Evolutionary conservation across 2,329 filamentous ascomycete species (phyloP), one percentile per base, ranked within the genome.

Genomic region (Beauveria medogensis): DNA sequence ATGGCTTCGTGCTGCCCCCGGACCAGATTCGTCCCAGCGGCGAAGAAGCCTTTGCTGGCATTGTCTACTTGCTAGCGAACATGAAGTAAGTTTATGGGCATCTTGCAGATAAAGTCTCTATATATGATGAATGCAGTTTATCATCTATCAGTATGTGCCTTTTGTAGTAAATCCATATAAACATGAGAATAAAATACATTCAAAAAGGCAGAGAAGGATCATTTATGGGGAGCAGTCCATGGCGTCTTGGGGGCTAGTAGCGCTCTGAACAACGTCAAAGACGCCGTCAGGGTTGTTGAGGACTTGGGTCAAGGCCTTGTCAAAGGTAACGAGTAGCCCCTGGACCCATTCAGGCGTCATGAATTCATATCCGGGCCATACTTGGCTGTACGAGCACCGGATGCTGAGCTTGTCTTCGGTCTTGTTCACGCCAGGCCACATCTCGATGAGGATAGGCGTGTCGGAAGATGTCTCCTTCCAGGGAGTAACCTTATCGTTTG

Each of bases 31-130:
- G 76, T 24, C 74, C 77, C 1, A 78, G 72, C 16, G 75, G 75
- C 10, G 70, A 77, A 62, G 77, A 80, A 67, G 71, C 73, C 4
- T 78, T 70, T 65, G 76, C 76, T 1, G 77, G 75, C 7, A 76
- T 92, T 20, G 75, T 86, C 67, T 87, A 89, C 63, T 81, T 92
- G 60, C 67, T 79, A 34, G 59, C 67, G 44, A 75, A 75, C 61
- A 74, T 78, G 69, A 71, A 72, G 59, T 75, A 68, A 57, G 3
- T 24, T 26, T 9, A 54, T 40, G 18, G 5, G 43, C 22, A n/a
- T 2, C 18, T 40, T 57, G 55, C 41, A 57, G 50, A 46, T 53
- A 46, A 46, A 26, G 18, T 53, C 6, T 30, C 14, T n/a, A 14
- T 30, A 52, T 59, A n/a, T 44, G n/a, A 22, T 2, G 8, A 18